Conservation (phyloP, 805 yeast species). For the Saccharomycopsis javanensis region DNA sequence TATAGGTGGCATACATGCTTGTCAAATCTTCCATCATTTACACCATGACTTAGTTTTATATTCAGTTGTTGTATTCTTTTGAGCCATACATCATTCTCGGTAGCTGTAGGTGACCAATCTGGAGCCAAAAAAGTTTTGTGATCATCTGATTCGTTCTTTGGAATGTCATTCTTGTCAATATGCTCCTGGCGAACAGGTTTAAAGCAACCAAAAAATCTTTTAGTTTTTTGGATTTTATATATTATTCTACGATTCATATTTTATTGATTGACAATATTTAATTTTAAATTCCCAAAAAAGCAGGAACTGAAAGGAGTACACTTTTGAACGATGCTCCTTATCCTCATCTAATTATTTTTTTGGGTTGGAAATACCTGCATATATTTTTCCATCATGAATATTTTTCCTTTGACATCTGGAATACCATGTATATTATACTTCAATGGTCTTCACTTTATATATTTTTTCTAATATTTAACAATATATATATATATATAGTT, state of each 20-base stretch:
- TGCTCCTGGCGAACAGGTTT: neutral
- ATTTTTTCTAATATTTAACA: no score
- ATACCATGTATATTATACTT: no score
- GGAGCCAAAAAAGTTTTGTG: constrained; percentile 7
- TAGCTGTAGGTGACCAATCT: constrained; percentile 29
- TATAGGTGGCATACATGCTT: neutral
- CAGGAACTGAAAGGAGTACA: no score
- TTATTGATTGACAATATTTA: no score
- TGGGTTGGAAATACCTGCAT: no score
- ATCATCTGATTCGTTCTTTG: neutral
- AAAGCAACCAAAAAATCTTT: neutral
- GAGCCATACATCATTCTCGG: constrained; percentile 37
- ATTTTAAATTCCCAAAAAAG: no score
- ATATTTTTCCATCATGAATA: no score
- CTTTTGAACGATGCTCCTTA: no score
- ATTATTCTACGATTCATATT: neutral
- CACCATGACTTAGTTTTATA: neutral
- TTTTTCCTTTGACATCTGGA: no score
- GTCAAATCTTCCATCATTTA: neutral
- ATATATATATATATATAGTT: no score
- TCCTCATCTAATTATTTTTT: no score
- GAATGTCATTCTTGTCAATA: neutral
- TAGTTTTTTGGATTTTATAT: neutral
- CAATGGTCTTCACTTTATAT: no score
- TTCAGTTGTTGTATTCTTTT: constrained; percentile 7